Percentiles rank a stretch among this genome's conserved stretches.
Conservation (phyloP, 768 basidiomycete species). For the Auriscalpium orientale region DNA sequence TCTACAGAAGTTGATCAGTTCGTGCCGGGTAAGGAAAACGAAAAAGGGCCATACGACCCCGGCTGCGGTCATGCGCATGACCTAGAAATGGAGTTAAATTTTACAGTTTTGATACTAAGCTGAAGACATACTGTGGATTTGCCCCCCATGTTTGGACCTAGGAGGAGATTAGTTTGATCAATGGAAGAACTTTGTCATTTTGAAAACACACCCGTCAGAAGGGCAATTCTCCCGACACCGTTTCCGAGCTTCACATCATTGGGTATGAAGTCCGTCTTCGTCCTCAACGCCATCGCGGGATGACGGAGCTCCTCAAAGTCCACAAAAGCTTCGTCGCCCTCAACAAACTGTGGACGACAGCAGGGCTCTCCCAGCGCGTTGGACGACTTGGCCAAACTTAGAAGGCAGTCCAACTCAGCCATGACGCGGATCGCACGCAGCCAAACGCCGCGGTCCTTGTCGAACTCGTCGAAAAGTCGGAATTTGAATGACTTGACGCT, state of each 20-base stretch:
- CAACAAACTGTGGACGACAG: slow-evolving; percentile 87
- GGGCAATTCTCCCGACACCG: slow-evolving; percentile 61
- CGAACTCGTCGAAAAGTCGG: slow-evolving; percentile 74
- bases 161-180: neutral
- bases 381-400: slow-evolving; percentile 86
- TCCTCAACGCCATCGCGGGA: slow-evolving; percentile 70
- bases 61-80: slow-evolving; percentile 93
- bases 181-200: neutral
- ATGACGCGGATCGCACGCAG: slow-evolving; percentile 76
- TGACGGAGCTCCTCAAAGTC: slow-evolving; percentile 90
- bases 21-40: neutral
- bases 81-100: slow-evolving; percentile 26
- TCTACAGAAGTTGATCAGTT: slow-evolving; percentile 29
- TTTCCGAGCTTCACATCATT: slow-evolving; percentile 87
- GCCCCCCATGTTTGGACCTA: slow-evolving; percentile 85
- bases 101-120: neutral
- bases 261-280: slow-evolving; percentile 74
- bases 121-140: slow-evolving; percentile 58
- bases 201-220: slow-evolving; percentile 76
- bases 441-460: slow-evolving; percentile 74
- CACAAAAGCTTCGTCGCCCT: slow-evolving; percentile 69
- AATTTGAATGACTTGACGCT: slow-evolving; percentile 80
- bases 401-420: slow-evolving; percentile 93
- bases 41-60: slow-evolving; percentile 55
- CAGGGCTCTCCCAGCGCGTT: slow-evolving; percentile 85